Conservation (phyloP, 345 rosid species). For the Moricandia moricandioides region DNA sequence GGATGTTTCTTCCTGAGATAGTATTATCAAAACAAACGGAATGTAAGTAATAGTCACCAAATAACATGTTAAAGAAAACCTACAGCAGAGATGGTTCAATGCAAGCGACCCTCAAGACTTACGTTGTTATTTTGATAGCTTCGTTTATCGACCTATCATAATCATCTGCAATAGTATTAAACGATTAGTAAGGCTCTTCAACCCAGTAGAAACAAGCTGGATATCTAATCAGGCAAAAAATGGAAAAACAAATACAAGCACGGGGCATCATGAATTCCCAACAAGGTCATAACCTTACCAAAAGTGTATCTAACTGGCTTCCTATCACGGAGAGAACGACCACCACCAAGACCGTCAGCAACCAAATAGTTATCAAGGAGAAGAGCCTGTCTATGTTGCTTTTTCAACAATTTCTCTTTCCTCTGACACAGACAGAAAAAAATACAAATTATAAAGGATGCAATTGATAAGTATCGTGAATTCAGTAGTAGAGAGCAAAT, state of each 20-base stretch:
- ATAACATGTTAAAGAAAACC: conserved; percentile 2
- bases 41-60: neutral
- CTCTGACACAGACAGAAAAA: conserved; percentile 25
- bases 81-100: conserved; percentile 16
- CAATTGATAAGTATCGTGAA: neutral
- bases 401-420: conserved; percentile 46
- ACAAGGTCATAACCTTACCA: conserved; percentile 51
- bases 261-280: conserved; percentile 3
- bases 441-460: neutral
- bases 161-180: conserved; percentile 69
- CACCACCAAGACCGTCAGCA: conserved; percentile 80
- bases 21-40: conserved; percentile 13
- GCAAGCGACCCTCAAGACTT: conserved; percentile 14
- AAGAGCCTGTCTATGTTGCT: conserved; percentile 94
- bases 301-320: conserved; percentile 97
- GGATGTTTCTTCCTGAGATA: conserved; percentile 69
- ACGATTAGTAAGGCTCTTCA: neutral
- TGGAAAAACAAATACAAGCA: neutral
- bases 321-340: conserved; percentile 96
- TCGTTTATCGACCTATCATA: conserved; percentile 96
- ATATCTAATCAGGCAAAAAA: neutral
- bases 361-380: conserved; percentile 79
- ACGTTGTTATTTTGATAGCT: conserved; percentile 97
- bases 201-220: neutral
- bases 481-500: conserved; percentile 5